Evolutionary conservation across 2,329 filamentous ascomycete genomes (phyloP).

Genomic region (Penicillium vulpinum): DNA sequence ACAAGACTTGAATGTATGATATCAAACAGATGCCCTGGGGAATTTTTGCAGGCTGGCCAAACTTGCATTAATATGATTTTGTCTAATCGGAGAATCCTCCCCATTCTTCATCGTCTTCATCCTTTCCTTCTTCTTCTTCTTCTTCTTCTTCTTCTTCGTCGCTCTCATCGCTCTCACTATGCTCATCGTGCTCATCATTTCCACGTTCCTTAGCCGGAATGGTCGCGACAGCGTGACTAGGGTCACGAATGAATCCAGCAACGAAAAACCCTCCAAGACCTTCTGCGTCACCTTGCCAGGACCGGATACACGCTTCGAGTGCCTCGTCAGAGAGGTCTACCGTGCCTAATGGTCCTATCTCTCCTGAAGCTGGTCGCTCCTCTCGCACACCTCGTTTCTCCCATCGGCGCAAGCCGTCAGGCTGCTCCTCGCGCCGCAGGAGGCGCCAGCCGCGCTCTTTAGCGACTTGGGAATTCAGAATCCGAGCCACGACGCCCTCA

Average conservation of each 20-base stretch:
- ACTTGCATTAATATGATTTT: constrained; percentile 1
- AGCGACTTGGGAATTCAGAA: constrained; percentile 68
- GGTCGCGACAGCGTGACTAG: constrained; percentile 32
- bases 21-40: neutral
- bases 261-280: constrained; percentile 97
- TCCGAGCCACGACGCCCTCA: constrained; percentile 74
- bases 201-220: neutral
- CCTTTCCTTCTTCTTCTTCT: constrained; percentile 22
- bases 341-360: constrained; percentile 5
- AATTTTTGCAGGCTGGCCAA: neutral
- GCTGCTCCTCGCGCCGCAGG: constrained; percentile 70
- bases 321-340: constrained; percentile 50
- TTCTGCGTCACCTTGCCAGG: constrained; percentile 74
- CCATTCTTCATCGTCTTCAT: constrained; percentile 45
- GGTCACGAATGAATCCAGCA: constrained; percentile 73
- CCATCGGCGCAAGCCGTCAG: constrained; percentile 75
- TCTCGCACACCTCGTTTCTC: constrained; percentile 61
- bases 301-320: constrained; percentile 74
- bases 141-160: constrained; percentile 17
- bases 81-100: constrained; percentile 45
- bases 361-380: constrained; percentile 29
- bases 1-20: constrained; percentile 1
- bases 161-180: constrained; percentile 5
- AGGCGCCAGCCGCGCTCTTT: constrained; percentile 72
- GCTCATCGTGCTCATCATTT: constrained; percentile 21